Evolutionary conservation across 495 filamentous ascomycete species (phyloP).

Genomic region (Penicillium tannophilum): DNA sequence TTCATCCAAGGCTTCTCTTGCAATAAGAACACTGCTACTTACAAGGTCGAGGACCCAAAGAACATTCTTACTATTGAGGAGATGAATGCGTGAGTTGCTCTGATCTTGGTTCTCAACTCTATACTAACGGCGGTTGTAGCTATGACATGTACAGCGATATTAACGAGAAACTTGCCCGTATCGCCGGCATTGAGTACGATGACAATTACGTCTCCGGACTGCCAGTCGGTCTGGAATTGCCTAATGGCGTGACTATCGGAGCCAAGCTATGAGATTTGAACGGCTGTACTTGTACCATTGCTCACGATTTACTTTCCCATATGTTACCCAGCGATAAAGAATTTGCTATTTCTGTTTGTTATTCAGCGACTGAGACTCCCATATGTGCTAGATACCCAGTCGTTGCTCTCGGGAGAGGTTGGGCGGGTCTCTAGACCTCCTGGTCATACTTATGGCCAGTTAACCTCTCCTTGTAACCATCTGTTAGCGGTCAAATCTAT

Average conservation of each 20-base stretch:
- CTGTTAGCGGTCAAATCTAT: too few species aligned
- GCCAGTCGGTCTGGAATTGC: constrained; percentile 41
- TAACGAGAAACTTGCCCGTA: constrained; percentile 38
- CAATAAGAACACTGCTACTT: constrained; percentile 44
- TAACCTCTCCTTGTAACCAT: too few species aligned
- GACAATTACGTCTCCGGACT: constrained; percentile 37
- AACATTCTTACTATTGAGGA: constrained; percentile 55
- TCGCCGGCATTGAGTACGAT: constrained; percentile 24
- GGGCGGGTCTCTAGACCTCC: too few species aligned
- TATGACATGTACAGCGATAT: constrained; percentile 54
- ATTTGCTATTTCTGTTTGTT: too few species aligned
- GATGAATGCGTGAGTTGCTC: constrained; percentile 49
- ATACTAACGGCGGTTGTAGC: constrained; percentile 24
- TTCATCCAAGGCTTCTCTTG: constrained; percentile 42
- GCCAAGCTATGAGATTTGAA: background rate
- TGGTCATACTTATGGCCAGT: too few species aligned
- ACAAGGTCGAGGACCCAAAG: constrained; percentile 50
- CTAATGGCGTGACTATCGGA: constrained; percentile 36
- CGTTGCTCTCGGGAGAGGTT: too few species aligned
- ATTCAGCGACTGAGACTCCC: too few species aligned
- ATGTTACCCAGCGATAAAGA: too few species aligned
- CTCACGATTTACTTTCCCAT: background rate
- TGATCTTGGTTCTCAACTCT: background rate
- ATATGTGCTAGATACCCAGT: too few species aligned
- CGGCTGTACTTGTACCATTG: background rate